Conservation (phyloP, 345 rosid species). For the Brassica juncea region DNA sequence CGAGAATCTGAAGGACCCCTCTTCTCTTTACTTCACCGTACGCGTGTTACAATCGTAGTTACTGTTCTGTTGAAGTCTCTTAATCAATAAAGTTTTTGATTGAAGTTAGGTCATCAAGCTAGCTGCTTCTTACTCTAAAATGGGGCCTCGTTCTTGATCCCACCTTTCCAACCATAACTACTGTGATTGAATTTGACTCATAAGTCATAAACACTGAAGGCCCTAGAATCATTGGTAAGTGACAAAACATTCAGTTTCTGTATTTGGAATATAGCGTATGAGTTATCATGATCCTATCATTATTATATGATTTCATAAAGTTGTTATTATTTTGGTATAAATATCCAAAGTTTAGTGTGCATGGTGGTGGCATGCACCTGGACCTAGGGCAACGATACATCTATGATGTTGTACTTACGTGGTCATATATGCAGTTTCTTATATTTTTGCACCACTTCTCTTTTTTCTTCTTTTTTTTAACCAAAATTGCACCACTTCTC, state of each 20-base stretch:
- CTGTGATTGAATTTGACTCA: conserved; percentile 18
- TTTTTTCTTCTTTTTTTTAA: no score
- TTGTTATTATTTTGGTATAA: conserved; percentile 5
- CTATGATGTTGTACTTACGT: conserved; percentile 22
- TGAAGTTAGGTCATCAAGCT: conserved; percentile 6
- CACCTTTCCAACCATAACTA: conserved; percentile 13
- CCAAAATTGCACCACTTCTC: not conserved
- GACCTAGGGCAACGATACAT: conserved; percentile 32
- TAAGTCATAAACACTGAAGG: conserved; percentile 13
- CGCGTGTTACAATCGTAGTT: conserved; percentile 23
- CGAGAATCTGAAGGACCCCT: conserved; percentile 3
- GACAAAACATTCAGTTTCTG: conserved; percentile 29
- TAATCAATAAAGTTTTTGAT: not conserved
- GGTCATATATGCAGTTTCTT: conserved; percentile 6
- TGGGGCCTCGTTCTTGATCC: conserved; percentile 20
- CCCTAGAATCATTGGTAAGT: conserved; percentile 26
- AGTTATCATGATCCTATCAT: conserved; percentile 35
- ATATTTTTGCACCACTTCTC: conserved; percentile 16
- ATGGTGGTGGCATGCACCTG: conserved; percentile 33
- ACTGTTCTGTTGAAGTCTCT: not conserved
- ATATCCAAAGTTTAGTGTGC: conserved; percentile 16
- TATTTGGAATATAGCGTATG: conserved; percentile 25
- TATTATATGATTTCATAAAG: conserved; percentile 24
- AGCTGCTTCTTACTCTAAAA: conserved; percentile 7
- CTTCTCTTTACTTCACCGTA: not conserved